These are phyloP conservation scores for Pontederia crassipes DNA, from an alignment of 176 grass and related monocot genomes.

Conservation along the genomic window DNA sequence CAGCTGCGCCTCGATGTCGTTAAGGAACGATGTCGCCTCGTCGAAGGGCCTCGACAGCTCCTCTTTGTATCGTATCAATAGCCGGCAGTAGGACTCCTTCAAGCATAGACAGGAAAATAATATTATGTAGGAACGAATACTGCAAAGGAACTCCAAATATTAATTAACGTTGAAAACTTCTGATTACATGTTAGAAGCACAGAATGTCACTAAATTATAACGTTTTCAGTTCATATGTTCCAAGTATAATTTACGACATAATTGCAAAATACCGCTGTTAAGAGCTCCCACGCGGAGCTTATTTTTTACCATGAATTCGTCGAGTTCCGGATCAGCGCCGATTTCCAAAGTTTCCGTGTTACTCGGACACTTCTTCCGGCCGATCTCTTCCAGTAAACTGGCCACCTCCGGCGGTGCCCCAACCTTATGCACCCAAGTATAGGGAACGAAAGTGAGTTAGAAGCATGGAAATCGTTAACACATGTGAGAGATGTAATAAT, in stretches of 20 bases:
- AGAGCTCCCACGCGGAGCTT: too few species aligned
- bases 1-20: slow-evolving; percentile 16
- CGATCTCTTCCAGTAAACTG: slow-evolving; percentile 6
- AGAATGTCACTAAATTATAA: too few species aligned
- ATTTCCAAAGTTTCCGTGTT: not conserved
- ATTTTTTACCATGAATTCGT: too few species aligned
- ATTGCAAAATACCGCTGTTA: too few species aligned
- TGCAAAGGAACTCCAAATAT: not conserved
- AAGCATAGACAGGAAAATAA: not conserved
- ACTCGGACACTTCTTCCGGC: not conserved
- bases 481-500: too few species aligned
- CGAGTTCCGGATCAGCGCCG: too few species aligned
- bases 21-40: slow-evolving; percentile 18
- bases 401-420: slow-evolving; percentile 18
- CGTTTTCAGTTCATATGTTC: too few species aligned
- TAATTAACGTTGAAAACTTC: too few species aligned
- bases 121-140: not conserved
- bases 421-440: not conserved
- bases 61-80: slow-evolving; percentile 15
- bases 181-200: too few species aligned
- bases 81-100: slow-evolving; percentile 22
- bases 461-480: too few species aligned
- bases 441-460: too few species aligned
- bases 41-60: slow-evolving; percentile 17
- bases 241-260: too few species aligned